These are phyloP conservation scores for Pseudozyma sp. DNA, from an alignment of 1,284 basidiomycete genomes.

Conservation along the genomic window DNA sequence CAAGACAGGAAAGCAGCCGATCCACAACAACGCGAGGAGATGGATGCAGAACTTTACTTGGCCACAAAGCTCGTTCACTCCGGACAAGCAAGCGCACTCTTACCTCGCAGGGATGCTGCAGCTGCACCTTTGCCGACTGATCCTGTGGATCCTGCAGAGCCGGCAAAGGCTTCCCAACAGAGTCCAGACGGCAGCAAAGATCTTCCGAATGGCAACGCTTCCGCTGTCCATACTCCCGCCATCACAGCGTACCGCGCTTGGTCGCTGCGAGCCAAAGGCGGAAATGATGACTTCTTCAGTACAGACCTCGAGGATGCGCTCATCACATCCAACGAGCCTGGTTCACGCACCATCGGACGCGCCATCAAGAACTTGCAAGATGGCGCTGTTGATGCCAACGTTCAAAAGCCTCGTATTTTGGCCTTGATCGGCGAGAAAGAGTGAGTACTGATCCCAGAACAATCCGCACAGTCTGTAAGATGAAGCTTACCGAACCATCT, in stretches of 20 bases:
- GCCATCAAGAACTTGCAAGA: conserved; percentile 25
- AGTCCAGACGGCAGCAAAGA: neutral
- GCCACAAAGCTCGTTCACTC: conserved; percentile 24
- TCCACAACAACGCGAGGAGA: conserved; percentile 1
- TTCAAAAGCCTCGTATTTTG: conserved; percentile 29
- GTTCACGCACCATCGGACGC: conserved; percentile 15
- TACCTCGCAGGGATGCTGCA: conserved; percentile 20
- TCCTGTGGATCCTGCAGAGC: conserved; percentile 10
- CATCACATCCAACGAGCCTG: conserved; percentile 26
- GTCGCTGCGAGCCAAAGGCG: conserved; percentile 53
- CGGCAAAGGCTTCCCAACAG: neutral
- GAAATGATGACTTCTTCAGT: conserved; percentile 66
- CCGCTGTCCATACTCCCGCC: conserved; percentile 45
- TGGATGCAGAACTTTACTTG: conserved; percentile 24
- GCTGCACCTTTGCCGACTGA: conserved; percentile 14
- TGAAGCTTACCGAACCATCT: neutral
- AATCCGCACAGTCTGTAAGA: no score
- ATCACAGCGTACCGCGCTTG: conserved; percentile 63
- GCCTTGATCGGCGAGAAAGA: conserved; percentile 59
- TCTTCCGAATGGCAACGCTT: conserved; percentile 38
- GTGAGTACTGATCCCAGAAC: conserved; percentile 33
- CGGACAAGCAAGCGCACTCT: conserved; percentile 20
- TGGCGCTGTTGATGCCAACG: neutral
- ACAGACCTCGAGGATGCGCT: conserved; percentile 39
- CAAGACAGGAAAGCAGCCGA: conserved; percentile 1